phyloP scores from a whole-genome alignment of 192 early-diverging fungal genomes.

The Thoreauomyces humboldtii region DNA sequence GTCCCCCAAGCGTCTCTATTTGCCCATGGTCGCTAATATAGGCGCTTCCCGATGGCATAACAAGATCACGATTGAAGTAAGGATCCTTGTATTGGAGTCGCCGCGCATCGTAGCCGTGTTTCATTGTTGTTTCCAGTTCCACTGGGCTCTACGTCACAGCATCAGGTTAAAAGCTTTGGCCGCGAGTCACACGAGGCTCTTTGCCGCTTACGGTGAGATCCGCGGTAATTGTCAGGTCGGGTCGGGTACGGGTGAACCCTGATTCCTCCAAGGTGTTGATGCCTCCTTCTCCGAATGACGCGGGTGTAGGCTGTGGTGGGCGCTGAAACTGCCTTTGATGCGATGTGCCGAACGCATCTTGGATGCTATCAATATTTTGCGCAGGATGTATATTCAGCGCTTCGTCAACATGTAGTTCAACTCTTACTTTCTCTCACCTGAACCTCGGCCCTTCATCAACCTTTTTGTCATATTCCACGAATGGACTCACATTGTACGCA shows the following conservation, averaged over 20 bases:
- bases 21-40: constrained; percentile 38
- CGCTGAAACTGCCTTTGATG: constrained; percentile 19
- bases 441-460: constrained; percentile 45
- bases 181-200: too few relatives aligned
- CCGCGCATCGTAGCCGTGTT: constrained; percentile 23
- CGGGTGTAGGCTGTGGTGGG: constrained; percentile 2
- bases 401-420: too few relatives aligned
- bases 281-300: not conserved
- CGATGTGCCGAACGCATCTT: constrained; percentile 35
- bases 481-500: constrained; percentile 40
- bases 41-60: constrained; percentile 34
- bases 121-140: constrained; percentile 7
- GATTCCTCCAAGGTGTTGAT: constrained; percentile 37
- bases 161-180: too few relatives aligned
- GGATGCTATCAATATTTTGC: constrained; percentile 25
- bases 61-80: constrained; percentile 14
- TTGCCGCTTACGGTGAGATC: constrained; percentile 34
- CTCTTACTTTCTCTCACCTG: constrained; percentile 13
- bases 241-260: constrained; percentile 41
- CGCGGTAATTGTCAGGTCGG: constrained; percentile 37
- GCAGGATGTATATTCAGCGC: too few relatives aligned
- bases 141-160: not conserved
- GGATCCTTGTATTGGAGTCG: constrained; percentile 36
- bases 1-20: constrained; percentile 28
- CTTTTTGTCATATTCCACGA: constrained; percentile 42